Percentiles rank a stretch among this genome's conserved stretches.
phyloP scores from a whole-genome alignment of 2,329 filamentous ascomycete species.

The Thielaviopsis punctulata region DNA sequence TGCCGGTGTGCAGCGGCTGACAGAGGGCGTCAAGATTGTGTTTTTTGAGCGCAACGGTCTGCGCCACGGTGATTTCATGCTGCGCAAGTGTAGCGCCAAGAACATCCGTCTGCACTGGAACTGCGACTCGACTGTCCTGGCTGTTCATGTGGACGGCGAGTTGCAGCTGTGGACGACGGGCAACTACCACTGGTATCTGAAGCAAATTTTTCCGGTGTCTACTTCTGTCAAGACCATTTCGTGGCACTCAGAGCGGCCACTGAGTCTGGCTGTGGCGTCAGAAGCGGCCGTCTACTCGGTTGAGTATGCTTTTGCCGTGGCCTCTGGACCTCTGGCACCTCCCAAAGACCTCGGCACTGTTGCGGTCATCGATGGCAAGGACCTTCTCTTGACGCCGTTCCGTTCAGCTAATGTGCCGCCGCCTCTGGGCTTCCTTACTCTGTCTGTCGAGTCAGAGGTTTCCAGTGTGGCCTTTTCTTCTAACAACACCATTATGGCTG shows the following conservation, averaged over 20 bases:
- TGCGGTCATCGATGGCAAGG: constrained; percentile 67
- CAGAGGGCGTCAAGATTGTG: constrained; percentile 49
- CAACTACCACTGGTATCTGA: constrained; percentile 97
- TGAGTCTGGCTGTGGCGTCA: constrained; percentile 44
- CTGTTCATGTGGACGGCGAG: constrained; percentile 55
- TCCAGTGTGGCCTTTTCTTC: constrained; percentile 60
- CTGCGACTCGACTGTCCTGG: constrained; percentile 75
- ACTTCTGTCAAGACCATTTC: constrained; percentile 22
- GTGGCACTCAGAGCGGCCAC: constrained; percentile 78
- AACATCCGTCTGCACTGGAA: constrained; percentile 69
- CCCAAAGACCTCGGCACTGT: constrained; percentile 66
- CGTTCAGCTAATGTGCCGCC: constrained; percentile 73
- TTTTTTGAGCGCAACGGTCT: constrained; percentile 98
- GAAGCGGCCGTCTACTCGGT: constrained; percentile 7
- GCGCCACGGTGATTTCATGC: constrained; percentile 82
- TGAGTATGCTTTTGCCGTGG: constrained; percentile 51
- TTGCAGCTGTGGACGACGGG: constrained; percentile 94
- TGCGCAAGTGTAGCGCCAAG: constrained; percentile 46
- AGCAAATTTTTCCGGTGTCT: constrained; percentile 56
- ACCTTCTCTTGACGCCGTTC: constrained; percentile 70
- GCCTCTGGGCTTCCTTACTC: constrained; percentile 73
- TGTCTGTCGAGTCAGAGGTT: constrained; percentile 43
- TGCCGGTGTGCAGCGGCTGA: constrained; percentile 62
- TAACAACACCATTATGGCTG: constrained; percentile 47
- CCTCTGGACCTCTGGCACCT: constrained; percentile 49